phyloP scores from a whole-genome alignment of 768 basidiomycete genomes.

The Trametes cubensis region DNA sequence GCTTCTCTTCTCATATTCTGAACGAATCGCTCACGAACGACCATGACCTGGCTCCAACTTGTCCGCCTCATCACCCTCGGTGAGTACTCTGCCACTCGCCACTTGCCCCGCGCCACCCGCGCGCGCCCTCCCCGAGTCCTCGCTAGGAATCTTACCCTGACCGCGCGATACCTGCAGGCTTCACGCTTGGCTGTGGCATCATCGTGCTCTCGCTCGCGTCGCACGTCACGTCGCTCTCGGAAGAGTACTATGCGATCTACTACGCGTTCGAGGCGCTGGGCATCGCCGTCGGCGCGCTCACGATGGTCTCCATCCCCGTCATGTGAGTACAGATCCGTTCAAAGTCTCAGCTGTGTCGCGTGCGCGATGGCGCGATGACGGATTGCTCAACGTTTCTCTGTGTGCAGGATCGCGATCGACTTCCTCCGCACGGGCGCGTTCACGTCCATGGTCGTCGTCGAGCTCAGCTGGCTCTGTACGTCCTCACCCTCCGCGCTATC shows the following conservation, averaged over 20 bases:
- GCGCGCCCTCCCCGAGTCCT: background rate
- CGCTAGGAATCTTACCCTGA: background rate
- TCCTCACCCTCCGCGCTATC: constrained; percentile 2
- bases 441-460: constrained; percentile 36
- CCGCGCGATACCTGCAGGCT: background rate
- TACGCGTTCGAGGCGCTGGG: constrained; percentile 23
- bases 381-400: background rate
- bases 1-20: background rate
- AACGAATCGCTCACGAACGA: background rate
- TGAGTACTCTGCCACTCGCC: constrained; percentile 5
- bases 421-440: constrained; percentile 32
- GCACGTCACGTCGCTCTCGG: constrained; percentile 15
- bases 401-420: constrained; percentile 32
- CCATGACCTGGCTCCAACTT: constrained; percentile 17
- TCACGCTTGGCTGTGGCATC: constrained; percentile 16
- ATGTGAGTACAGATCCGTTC: constrained; percentile 22
- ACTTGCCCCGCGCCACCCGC: background rate
- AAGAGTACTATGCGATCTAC: constrained; percentile 17
- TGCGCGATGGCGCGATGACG: background rate
- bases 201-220: constrained; percentile 18
- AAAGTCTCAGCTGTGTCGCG: background rate
- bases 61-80: constrained; percentile 21
- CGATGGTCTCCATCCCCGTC: constrained; percentile 22
- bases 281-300: constrained; percentile 28
- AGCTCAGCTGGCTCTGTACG: constrained; percentile 33